phyloP scores from a whole-genome alignment of 2,329 filamentous ascomycete genomes.

The Scedosporium minutisporum region DNA sequence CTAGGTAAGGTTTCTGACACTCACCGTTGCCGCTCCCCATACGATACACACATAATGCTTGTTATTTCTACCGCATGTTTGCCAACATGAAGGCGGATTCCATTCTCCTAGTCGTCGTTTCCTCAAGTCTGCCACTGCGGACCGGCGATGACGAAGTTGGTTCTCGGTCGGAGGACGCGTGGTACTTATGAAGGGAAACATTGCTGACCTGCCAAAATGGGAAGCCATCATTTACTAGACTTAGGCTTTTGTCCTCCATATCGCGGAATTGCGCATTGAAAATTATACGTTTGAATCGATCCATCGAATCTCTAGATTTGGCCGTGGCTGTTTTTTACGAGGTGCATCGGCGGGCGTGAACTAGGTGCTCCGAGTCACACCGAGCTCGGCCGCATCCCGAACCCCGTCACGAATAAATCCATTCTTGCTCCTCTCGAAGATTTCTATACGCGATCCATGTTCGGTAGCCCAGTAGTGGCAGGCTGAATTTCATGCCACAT shows the following conservation, averaged over 20 bases:
- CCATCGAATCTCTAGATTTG: background rate
- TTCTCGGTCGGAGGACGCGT: background rate
- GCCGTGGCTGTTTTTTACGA: background rate
- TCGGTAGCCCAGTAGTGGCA: background rate
- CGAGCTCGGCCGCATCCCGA: background rate
- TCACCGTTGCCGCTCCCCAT: background rate
- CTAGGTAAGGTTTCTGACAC: background rate
- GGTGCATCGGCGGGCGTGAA: background rate
- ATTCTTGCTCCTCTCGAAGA: background rate
- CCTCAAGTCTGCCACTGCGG: background rate
- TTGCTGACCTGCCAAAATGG: slow-evolving; percentile 1
- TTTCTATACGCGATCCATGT: background rate
- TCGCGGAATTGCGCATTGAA: background rate
- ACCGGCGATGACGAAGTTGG: background rate
- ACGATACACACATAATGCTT: background rate
- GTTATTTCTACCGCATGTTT: background rate
- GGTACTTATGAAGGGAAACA: background rate
- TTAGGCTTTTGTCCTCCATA: background rate
- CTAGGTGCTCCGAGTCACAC: background rate
- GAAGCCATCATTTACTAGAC: background rate
- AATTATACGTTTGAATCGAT: background rate
- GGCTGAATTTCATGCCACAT: background rate
- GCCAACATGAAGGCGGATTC: background rate
- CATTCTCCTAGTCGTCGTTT: background rate
- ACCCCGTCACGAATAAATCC: background rate